Evolutionary conservation across 805 yeast species (phyloP).

Genomic region (Candida methanosorbosa): DNA sequence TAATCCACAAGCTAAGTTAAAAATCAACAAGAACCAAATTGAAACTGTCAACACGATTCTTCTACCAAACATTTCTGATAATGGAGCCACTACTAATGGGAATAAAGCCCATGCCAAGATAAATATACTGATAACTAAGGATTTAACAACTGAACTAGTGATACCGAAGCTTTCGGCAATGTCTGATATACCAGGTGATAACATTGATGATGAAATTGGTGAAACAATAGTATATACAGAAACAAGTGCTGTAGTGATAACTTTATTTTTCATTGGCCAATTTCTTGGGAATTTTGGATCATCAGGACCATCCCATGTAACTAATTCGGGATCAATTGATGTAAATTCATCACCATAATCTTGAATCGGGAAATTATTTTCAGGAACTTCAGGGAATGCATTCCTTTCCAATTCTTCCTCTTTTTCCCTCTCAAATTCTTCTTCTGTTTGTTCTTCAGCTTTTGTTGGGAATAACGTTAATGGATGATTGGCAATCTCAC

Average conservation of each 20-base stretch:
- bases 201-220: slow-evolving; percentile 55
- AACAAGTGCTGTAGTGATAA: slow-evolving; percentile 36
- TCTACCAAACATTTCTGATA: slow-evolving; percentile 62
- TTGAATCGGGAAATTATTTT: slow-evolving; percentile 1
- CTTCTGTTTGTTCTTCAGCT: not conserved
- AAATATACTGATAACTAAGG: slow-evolving; percentile 54
- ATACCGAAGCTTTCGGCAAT: slow-evolving; percentile 39
- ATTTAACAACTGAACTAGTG: slow-evolving; percentile 30
- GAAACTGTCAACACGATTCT: slow-evolving; percentile 43
- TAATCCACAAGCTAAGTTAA: slow-evolving; percentile 55
- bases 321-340: slow-evolving; percentile 53
- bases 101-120: slow-evolving; percentile 63
- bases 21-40: slow-evolving; percentile 37
- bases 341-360: slow-evolving; percentile 36
- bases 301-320: slow-evolving; percentile 57
- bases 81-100: slow-evolving; percentile 58
- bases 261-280: slow-evolving; percentile 38
- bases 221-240: slow-evolving; percentile 48
- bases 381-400: slow-evolving; percentile 2
- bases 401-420: not conserved
- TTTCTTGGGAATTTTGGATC: slow-evolving; percentile 59
- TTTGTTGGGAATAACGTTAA: no score
- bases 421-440: not conserved
- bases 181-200: slow-evolving; percentile 50
- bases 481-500: slow-evolving; percentile 12